phyloP scores from a whole-genome alignment of 768 basidiomycete species.

The Chalciporus pseudorubinellus region DNA sequence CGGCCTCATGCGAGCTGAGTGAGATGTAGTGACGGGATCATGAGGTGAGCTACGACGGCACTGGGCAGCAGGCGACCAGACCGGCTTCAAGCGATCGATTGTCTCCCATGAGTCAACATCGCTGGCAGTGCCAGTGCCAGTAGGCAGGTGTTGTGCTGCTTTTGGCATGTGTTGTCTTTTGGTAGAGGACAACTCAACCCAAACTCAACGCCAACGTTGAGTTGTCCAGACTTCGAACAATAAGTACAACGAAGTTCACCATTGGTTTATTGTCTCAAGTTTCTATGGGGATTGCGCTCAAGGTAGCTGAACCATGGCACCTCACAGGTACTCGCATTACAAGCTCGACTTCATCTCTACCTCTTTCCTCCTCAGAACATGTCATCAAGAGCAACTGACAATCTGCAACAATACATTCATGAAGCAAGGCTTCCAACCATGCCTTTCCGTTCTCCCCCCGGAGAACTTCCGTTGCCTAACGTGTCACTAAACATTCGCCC shows the following conservation, averaged over 20 bases:
- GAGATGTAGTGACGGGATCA: too few relatives aligned
- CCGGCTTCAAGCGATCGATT: too few relatives aligned
- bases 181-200: background rate
- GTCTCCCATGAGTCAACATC: too few relatives aligned
- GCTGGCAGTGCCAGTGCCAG: too few relatives aligned
- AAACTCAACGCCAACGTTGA: too few relatives aligned
- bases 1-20: too few relatives aligned
- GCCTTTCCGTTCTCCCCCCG: slow-evolving; percentile 34
- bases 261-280: slow-evolving; percentile 4
- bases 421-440: slow-evolving; percentile 47
- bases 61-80: too few relatives aligned
- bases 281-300: slow-evolving; percentile 17
- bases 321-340: background rate
- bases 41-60: too few relatives aligned
- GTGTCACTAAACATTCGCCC: slow-evolving; percentile 39
- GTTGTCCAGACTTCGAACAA: background rate
- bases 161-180: slow-evolving; percentile 11
- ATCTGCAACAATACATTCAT: slow-evolving; percentile 47
- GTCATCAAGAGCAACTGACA: slow-evolving; percentile 37
- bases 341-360: background rate
- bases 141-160: slow-evolving; percentile 1
- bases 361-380: slow-evolving; percentile 12
- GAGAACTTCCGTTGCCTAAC: slow-evolving; percentile 22
- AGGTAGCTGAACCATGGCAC: background rate
- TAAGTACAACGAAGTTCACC: background rate